Evolutionary conservation across 768 basidiomycete genomes (phyloP).

Genomic region (Suillus discolor): DNA sequence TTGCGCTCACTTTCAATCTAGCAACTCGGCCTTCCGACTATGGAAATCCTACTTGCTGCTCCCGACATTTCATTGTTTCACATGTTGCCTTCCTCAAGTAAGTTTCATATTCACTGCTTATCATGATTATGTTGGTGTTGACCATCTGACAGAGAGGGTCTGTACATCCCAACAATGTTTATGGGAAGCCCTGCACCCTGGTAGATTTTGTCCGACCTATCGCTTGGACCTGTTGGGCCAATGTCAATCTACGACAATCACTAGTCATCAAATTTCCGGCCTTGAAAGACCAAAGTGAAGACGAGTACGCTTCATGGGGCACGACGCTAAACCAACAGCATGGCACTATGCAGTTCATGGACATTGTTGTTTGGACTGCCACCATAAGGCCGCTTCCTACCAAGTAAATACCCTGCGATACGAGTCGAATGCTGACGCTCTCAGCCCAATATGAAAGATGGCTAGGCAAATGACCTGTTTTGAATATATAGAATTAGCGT

Average conservation of each 20-base stretch:
- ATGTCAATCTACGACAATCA: neutral
- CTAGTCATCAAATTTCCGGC: neutral
- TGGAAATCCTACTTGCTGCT: neutral
- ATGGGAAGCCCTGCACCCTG: neutral
- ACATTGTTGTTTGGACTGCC: neutral
- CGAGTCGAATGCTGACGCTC: no score
- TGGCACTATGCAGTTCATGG: neutral
- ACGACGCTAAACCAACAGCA: neutral
- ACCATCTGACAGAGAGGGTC: neutral
- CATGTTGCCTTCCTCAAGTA: neutral
- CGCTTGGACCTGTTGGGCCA: neutral
- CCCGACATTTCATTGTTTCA: neutral
- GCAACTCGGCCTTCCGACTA: neutral
- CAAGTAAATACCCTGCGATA: no score
- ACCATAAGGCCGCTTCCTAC: neutral
- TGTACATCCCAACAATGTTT: neutral
- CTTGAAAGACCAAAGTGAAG: neutral
- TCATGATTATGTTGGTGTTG: neutral
- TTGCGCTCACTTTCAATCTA: neutral
- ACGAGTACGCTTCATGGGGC: neutral
- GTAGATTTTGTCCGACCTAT: neutral
- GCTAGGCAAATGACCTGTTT: no score
- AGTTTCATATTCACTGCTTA: neutral
- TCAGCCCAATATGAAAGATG: no score
- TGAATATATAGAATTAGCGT: no score